Base-by-base conservation (phyloP, 495 filamentous ascomycete genomes). In the Aspergillus egyptiacus region DNA sequence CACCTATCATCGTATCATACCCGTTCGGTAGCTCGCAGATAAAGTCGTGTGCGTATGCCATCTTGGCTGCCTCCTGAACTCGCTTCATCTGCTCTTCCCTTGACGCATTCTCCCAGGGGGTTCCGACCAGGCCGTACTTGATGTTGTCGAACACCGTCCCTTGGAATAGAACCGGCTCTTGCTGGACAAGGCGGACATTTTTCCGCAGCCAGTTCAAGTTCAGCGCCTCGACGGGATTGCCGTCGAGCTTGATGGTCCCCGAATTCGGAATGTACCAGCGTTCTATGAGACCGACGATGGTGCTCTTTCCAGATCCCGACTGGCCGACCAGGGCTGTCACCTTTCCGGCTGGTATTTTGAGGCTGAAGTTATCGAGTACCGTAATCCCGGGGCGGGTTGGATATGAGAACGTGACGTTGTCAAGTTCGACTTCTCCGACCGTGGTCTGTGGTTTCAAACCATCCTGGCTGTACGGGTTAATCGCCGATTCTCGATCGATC, bases 31-130 rank as follows among this genome's bases (percentile, higher is more conserved):
- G 71, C 13, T 71, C 68, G 13, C 66, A 78, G 56, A 98, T 83
- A 61, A 97, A 97, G 47, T 91, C 89, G 55, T 96, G 90, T 2
- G 91, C 91, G 58, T 96, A 96, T 31, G 93, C 84, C 80, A 86
- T 94, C 58, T 82, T 84, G 11, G 91, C 87, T 15, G 93, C 91
- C 19, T 90, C 79, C 44, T 82, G 72, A 18, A 96, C 79, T 8
- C 86, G 73, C 28, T 87, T 80, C 42, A 63, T 71, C 50, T 87
- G 78, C 54, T 79, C 74, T 27, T 89, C 87, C 20, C 76, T 70
- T 6, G 72, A 58, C 18, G 80, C 77, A 35, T 82, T 61, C 59
- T 93, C 87, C 60, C 79, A 81, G 36, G 78, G 72, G 0, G 91
- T 94, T 37, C 91, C 93, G 54, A 96, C 88, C 19, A 97, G 73